These are phyloP conservation scores for Cryptosporidium viatorum DNA, from an alignment of 169 alveolate species.

Conservation along the genomic window DNA sequence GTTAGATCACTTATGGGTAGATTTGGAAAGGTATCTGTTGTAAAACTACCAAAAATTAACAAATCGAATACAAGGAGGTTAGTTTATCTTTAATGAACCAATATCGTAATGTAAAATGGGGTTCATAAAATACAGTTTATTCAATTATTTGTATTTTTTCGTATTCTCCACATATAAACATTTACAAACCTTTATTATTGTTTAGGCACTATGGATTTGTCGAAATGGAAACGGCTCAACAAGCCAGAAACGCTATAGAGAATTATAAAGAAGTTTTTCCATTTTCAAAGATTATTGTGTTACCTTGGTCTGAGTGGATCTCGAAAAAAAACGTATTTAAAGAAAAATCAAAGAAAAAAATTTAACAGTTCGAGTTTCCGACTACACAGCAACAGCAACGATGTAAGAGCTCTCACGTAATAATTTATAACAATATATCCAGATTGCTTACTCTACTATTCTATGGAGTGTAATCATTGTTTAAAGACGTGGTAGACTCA, in stretches of 20 bases:
- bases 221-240: conserved; percentile 65
- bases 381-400: too few relatives aligned
- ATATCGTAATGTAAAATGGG: not conserved
- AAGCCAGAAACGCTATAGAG: conserved; percentile 50
- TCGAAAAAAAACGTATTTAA: conserved; percentile 6
- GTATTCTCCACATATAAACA: not conserved
- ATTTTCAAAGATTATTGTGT: conserved; percentile 16
- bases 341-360: conserved; percentile 18
- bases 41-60: conserved; percentile 61
- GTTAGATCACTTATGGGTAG: conserved; percentile 24
- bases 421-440: too few relatives aligned
- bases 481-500: not conserved
- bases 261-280: conserved; percentile 38
- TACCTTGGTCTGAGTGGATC: conserved; percentile 69
- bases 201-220: conserved; percentile 67
- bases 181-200: not conserved
- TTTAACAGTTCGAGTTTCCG: not conserved
- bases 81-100: not conserved
- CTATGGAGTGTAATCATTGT: too few relatives aligned
- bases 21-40: conserved; percentile 57
- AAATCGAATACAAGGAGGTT: conserved; percentile 61
- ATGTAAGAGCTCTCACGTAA: too few relatives aligned
- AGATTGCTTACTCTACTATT: too few relatives aligned
- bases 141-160: not conserved
- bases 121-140: not conserved